Evolutionary conservation across 176 grass and related monocot species (phyloP).

Genomic region (Oryza meridionalis): DNA sequence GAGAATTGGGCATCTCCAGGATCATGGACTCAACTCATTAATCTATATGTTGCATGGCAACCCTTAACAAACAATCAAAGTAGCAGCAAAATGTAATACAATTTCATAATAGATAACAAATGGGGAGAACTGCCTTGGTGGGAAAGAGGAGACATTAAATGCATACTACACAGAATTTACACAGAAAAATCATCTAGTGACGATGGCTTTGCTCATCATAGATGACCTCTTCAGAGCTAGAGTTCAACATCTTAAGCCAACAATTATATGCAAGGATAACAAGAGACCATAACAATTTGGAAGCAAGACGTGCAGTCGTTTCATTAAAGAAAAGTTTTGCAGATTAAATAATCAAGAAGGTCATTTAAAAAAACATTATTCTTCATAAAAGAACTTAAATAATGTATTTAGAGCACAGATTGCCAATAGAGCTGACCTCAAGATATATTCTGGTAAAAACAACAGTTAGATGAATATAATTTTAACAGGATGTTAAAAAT

Average conservation of each 20-base stretch:
- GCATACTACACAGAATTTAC: neutral
- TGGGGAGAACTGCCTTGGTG: neutral
- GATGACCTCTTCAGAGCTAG: slow-evolving; percentile 21
- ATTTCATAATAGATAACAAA: slow-evolving; percentile 22
- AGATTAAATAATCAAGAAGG: slow-evolving; percentile 14
- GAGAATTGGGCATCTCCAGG: neutral
- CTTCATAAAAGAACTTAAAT: slow-evolving; percentile 24
- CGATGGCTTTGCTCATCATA: neutral
- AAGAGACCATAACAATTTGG: neutral
- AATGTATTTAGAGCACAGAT: slow-evolving; percentile 21
- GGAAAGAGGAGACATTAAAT: neutral
- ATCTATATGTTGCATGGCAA: neutral
- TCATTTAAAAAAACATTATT: neutral
- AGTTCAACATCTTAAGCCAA: neutral
- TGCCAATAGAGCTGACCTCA: slow-evolving; percentile 46
- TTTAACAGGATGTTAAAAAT: slow-evolving; percentile 23
- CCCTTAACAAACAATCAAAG: neutral
- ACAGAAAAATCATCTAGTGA: neutral
- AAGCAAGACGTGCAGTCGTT: neutral
- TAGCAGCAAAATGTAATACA: neutral
- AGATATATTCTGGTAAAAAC: slow-evolving; percentile 31
- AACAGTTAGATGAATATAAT: slow-evolving; percentile 44
- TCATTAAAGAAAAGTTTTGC: neutral
- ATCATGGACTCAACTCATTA: neutral
- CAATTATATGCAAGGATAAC: slow-evolving; percentile 8